Percentiles rank a stretch among this genome's conserved stretches.
phyloP scores from a whole-genome alignment of 164 flowering plant genomes.

The Piper betle region DNA sequence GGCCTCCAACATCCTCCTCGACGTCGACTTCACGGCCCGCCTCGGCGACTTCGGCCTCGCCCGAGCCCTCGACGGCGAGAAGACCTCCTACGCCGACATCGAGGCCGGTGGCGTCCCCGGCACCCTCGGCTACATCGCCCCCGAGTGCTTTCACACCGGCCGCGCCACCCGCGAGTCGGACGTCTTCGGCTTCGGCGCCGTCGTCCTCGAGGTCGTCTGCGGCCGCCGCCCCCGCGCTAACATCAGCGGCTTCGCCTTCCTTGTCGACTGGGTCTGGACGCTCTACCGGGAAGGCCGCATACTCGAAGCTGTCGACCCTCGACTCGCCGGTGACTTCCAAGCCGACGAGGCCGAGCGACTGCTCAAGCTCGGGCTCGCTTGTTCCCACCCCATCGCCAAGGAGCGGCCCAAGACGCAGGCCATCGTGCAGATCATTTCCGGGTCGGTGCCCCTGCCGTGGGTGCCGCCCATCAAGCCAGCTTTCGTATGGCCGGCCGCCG shows the following conservation, averaged over 20 bases:
- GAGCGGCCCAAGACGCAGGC: constrained; percentile 44
- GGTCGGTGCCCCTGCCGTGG: constrained; percentile 26
- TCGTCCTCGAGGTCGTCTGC: constrained; percentile 52
- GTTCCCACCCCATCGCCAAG: constrained; percentile 49
- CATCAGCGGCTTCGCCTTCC: constrained; percentile 14
- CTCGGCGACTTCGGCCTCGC: no score
- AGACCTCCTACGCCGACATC: constrained; percentile 13
- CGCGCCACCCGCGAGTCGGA: constrained; percentile 56
- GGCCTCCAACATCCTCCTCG: no score
- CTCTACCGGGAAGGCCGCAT: constrained; percentile 47
- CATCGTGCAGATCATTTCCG: constrained; percentile 40
- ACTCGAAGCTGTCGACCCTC: constrained; percentile 36
- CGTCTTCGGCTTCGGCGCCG: no score
- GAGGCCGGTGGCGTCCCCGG: constrained; percentile 35
- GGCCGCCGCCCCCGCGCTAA: constrained; percentile 37
- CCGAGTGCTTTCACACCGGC: constrained; percentile 59
- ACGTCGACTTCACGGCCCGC: no score
- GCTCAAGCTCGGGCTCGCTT: constrained; percentile 52
- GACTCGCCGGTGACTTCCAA: constrained; percentile 21
- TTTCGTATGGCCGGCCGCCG: constrained; percentile 42
- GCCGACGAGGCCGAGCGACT: constrained; percentile 41
- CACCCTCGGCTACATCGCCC: constrained; percentile 64
- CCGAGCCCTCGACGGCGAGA: constrained; percentile 58
- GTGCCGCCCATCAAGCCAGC: constrained; percentile 56
- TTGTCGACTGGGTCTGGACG: constrained; percentile 68